Evolutionary conservation across 305 asterid species (phyloP).

Genomic region (Lippia alba): DNA sequence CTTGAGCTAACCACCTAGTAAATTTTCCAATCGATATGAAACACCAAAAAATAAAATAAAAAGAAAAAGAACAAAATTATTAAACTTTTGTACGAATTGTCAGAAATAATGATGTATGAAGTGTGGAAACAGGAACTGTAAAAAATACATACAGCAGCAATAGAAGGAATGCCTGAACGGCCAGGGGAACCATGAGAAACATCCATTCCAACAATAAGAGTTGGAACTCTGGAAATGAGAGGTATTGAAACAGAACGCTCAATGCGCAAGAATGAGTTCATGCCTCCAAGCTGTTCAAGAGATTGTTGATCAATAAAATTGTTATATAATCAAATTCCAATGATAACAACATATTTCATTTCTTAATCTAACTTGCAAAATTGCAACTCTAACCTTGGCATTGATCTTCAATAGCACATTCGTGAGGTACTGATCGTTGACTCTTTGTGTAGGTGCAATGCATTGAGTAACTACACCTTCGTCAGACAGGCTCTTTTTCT

Average conservation of each 20-base stretch:
- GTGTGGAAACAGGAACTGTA: not conserved
- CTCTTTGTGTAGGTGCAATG: conserved; percentile 52
- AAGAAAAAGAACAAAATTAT: no score
- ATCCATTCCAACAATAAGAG: conserved; percentile 83
- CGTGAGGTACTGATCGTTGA: conserved; percentile 77
- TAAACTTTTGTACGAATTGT: no score
- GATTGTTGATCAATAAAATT: not conserved
- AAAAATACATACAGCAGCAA: conserved; percentile 62
- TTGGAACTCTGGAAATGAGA: conserved; percentile 55
- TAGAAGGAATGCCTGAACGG: conserved; percentile 69
- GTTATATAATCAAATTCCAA: no score
- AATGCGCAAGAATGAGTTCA: conserved; percentile 56
- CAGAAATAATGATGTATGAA: no score
- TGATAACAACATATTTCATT: not conserved
- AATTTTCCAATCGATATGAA: conserved; percentile 11
- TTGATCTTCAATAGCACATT: conserved; percentile 72
- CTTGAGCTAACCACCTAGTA: conserved; percentile 77
- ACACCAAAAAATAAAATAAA: not conserved
- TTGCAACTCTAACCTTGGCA: conserved; percentile 56
- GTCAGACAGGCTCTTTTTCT: conserved; percentile 56
- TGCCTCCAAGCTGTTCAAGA: conserved; percentile 70
- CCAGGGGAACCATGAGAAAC: conserved; percentile 92
- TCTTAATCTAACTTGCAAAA: not conserved
- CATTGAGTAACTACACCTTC: conserved; percentile 71
- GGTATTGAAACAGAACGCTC: conserved; percentile 52